Evolutionary conservation across 1,284 basidiomycete species (phyloP).

Genomic region (Ustilago sp.): DNA sequence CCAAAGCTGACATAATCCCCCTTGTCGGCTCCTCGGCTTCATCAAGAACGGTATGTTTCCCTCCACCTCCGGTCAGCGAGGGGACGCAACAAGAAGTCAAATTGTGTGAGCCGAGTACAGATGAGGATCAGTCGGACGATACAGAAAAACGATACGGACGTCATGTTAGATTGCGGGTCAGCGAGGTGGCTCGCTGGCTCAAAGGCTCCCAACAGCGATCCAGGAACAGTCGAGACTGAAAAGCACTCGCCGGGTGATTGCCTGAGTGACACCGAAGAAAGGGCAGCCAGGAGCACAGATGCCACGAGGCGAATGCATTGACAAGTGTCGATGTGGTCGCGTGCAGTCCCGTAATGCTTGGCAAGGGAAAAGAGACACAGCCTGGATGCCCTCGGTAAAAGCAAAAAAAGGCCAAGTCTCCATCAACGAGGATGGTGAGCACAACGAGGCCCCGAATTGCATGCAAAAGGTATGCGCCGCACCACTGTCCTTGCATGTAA

Average conservation of each 20-base stretch:
- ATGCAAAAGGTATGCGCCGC: not conserved
- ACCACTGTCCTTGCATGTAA: not conserved
- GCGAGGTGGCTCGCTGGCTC: too few species aligned
- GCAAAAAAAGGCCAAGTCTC: slow-evolving; percentile 2
- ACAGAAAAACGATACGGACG: too few species aligned
- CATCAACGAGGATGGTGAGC: not conserved
- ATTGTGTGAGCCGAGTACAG: not conserved
- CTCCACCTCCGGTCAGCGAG: not conserved
- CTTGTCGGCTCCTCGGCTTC: too few species aligned
- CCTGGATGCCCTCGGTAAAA: slow-evolving; percentile 25
- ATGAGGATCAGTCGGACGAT: too few species aligned
- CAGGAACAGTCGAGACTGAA: slow-evolving; percentile 27
- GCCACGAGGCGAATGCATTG: slow-evolving; percentile 24
- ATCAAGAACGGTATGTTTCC: too few species aligned
- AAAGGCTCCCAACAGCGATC: slow-evolving; percentile 15
- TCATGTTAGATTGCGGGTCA: too few species aligned
- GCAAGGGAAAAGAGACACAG: slow-evolving; percentile 16
- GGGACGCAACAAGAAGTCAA: slow-evolving; percentile 5
- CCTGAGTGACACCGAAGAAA: slow-evolving; percentile 7
- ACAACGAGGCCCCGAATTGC: slow-evolving; percentile 1
- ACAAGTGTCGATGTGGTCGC: slow-evolving; percentile 4
- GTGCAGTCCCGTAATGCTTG: slow-evolving; percentile 17
- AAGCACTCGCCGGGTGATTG: slow-evolving; percentile 7
- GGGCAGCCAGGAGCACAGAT: not conserved
- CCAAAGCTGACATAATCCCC: too few species aligned